A percentile compares a stretch with the other conserved stretches of the same genome.
Conservation (phyloP, 768 basidiomycete genomes). For the Obba rivulosa region DNA sequence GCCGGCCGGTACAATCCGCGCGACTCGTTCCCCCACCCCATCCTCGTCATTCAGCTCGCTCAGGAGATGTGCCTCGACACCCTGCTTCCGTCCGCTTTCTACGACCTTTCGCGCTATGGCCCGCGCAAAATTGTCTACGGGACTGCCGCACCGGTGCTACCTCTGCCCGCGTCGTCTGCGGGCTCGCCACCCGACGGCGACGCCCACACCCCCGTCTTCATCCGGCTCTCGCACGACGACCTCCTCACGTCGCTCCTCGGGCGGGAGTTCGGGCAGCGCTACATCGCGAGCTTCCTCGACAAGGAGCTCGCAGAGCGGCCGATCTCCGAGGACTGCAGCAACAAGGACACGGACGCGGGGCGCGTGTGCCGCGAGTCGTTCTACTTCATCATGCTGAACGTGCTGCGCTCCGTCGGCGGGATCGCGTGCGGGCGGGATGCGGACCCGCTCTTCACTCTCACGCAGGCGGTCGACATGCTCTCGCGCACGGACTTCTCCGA, state of each 20-base stretch:
- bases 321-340: constrained; percentile 45
- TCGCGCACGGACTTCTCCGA: constrained; percentile 65
- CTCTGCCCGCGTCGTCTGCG: constrained; percentile 13
- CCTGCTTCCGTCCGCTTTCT: constrained; percentile 66
- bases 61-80: constrained; percentile 52
- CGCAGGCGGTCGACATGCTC: constrained; percentile 69
- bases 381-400: constrained; percentile 71
- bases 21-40: constrained; percentile 56
- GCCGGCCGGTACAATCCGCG: constrained; percentile 54
- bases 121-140: constrained; percentile 64
- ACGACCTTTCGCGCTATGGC: constrained; percentile 69
- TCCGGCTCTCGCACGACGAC: constrained; percentile 32
- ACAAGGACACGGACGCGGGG: constrained; percentile 30
- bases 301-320: constrained; percentile 44
- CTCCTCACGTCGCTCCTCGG: constrained; percentile 47
- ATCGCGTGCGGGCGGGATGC: constrained; percentile 69
- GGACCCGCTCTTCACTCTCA: constrained; percentile 65
- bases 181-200: not conserved
- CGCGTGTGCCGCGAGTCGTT: constrained; percentile 61
- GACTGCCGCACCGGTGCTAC: constrained; percentile 28
- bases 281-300: constrained; percentile 55
- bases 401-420: constrained; percentile 64
- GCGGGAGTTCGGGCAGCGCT: constrained; percentile 60
- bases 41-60: constrained; percentile 66
- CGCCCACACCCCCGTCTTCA: constrained; percentile 4